Conservation (phyloP, 805 yeast genomes). For the Yarrowia sp. region DNA sequence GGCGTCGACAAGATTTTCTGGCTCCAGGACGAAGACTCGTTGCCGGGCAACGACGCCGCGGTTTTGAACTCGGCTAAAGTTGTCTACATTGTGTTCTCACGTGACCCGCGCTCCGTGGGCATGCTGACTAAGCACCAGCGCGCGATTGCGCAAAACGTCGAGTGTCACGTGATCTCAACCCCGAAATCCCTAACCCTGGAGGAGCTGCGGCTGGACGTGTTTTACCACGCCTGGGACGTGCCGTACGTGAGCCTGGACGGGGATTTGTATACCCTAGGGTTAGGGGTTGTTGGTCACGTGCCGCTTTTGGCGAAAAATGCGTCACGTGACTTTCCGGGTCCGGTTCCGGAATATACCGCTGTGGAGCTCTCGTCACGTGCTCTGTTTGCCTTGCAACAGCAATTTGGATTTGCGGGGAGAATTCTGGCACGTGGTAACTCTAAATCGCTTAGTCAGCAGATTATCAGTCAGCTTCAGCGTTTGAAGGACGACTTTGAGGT, state of each 20-base stretch:
- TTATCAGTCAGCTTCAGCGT: background rate
- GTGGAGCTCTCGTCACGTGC: constrained; percentile 16
- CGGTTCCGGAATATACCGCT: constrained; percentile 5
- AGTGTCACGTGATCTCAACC: constrained; percentile 9
- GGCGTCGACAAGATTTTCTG: constrained; percentile 61
- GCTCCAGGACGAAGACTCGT: constrained; percentile 49
- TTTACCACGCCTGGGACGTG: constrained; percentile 18
- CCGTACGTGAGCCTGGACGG: constrained; percentile 17
- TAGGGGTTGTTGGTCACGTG: background rate
- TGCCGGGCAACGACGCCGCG: background rate
- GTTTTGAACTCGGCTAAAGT: constrained; percentile 9
- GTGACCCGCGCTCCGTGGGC: constrained; percentile 2
- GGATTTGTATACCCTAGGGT: constrained; percentile 10
- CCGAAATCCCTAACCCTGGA: background rate
- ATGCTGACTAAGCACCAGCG: constrained; percentile 2
- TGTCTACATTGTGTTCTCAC: constrained; percentile 7
- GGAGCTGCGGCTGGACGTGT: background rate
- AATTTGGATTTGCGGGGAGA: constrained; percentile 5
- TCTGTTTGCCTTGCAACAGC: constrained; percentile 6
- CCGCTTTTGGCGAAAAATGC: background rate
- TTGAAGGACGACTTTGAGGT: constrained; percentile 12
- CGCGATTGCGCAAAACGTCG: background rate
- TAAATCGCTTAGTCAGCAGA: background rate
- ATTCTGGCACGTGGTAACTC: constrained; percentile 5
- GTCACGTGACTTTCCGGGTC: background rate